Base-by-base conservation (phyloP, 2,329 filamentous ascomycete species). In the Scedosporium boydii region DNA sequence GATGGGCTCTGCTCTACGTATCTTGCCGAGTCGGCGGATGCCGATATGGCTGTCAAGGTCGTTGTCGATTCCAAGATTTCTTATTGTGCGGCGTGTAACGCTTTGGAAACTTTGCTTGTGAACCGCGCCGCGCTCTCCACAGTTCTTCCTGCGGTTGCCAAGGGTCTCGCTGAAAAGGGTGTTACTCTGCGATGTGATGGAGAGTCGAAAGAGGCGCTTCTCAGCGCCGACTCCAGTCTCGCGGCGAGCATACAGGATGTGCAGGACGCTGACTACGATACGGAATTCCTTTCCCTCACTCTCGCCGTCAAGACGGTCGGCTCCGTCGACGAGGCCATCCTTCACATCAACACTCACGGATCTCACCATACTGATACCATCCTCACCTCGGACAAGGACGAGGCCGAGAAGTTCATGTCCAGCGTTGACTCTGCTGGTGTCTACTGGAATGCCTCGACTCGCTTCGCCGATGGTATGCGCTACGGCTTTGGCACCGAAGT, bases 401-500 rank as follows among this genome's bases (percentile, higher is more conserved):
- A 85, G 38, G 93, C 95, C 4, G 87, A 96, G 70, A 79, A 80
- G 59, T 99, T 98, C 79, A 90, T 96, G 84, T 84, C 85, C 55
- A 85, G 85, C 63, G 85, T 98, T 59, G 95, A 98, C 76, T 91
- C 91, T 29, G 89, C 92, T 0, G 93, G 93, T 60, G 93, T 93
- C 18, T 99, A 96, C 81, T 97, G 93, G 92, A 99, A 99, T 73
- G 90, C 92, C 6, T 96, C 91, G 26, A 96, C 91, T 7, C 85
- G 95, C 59, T 93, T 99, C 77, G 92, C 93, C 5, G 95, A 99
- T 73, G 95, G 95, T 6, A 97, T 96, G 89, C 84, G 95, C 51
- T 98, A 96, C 73, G 95, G 95, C 6, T 99, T 99, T 75, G 95
- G 95, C 58, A 98, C 95, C 0, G 95, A 99, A 77, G 95, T 99